Percentiles rank a stretch among this genome's conserved stretches.
Conservation (phyloP, 164 flowering plant species). For the Nelumbo lutea region DNA sequence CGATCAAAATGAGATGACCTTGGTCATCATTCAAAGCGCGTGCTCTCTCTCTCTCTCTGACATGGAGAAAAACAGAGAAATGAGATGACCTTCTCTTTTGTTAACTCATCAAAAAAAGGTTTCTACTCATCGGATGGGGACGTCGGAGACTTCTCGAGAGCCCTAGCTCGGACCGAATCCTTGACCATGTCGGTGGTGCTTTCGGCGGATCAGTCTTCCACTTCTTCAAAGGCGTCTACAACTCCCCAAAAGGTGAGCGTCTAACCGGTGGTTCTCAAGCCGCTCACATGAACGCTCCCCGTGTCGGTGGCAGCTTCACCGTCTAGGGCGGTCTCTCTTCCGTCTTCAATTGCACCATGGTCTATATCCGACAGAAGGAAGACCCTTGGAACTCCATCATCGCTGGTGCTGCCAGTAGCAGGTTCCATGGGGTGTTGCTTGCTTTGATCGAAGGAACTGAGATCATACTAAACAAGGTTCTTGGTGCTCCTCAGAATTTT, state of each 20-base stretch:
- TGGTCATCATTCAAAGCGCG: no score
- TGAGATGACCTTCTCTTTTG: no score
- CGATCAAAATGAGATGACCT: no score
- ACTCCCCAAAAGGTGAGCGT: no score
- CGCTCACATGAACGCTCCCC: no score
- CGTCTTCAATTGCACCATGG: constrained; percentile 16
- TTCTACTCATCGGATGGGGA: constrained; percentile 43
- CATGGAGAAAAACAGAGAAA: no score
- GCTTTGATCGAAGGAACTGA: no score
- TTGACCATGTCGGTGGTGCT: constrained; percentile 84
- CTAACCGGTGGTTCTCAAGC: constrained; percentile 54
- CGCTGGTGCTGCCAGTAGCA: constrained; percentile 71
- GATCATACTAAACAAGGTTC: no score
- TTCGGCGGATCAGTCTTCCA: constrained; percentile 83
- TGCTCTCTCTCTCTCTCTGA: no score
- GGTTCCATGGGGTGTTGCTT: constrained; percentile 69
- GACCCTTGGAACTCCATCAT: no score
- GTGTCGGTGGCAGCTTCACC: constrained; percentile 43
- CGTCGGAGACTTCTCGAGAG: constrained; percentile 73
- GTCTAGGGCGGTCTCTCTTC: constrained; percentile 92
- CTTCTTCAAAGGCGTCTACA: constrained; percentile 35
- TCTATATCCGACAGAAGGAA: constrained; percentile 58
- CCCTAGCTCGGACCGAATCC: constrained; percentile 88
- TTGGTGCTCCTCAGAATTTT: constrained; percentile 26
- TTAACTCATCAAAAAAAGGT: no score